Evolutionary conservation across 2,329 filamentous ascomycete genomes (phyloP), one percentile per base, ranked within the genome.

Genomic region (Talaromyces piceae): DNA sequence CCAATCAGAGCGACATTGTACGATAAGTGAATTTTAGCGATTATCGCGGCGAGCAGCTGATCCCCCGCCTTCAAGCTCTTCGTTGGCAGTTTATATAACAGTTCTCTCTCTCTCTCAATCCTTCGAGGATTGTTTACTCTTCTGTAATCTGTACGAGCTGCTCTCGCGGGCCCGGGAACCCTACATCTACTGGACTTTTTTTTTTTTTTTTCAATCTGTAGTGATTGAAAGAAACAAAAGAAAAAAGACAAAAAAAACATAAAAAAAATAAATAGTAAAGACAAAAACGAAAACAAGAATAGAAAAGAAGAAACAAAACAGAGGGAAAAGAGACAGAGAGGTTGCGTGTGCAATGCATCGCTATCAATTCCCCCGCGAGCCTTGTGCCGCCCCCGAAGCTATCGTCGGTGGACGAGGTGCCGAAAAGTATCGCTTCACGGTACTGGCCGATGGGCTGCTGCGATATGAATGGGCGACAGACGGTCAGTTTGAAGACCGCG

Each of bases 381-480:
- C 39, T 43, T 22, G 39, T 25, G 72, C 77, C 9, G 69, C 75
- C 50, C 59, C 72, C 4, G 63, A 72, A 33, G 71, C 77, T 30
- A 66, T 75, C 51, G 68, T 79, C 39, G 62, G 63, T 4, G 75
- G 75, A 50, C 22, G 39, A n/a, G 11, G 18, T 12, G 25, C 39
- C 9, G 62, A 67, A 33, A 70, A 76, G 45, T 84, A 79, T 63
- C 77, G 81, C 49, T 84, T 84, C 61, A 83, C 77, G 7, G 56
- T 84, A 44, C 69, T 85, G 45, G 76, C 73, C 8, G 75, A 81
- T 47, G 70, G 75, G 2, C 68, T 84, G 2, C 56, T 84, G 25
- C 77, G 82, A 27, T 83, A 79, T 55, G 81, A 84, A 65, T 85
- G 79, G 79, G 75, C 81, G 0, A 68, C 73, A 9, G 80, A 84